Evolutionary conservation across 1,139 yeast genomes (phyloP).

Genomic region (Debaryomycetaceae sp.): DNA sequence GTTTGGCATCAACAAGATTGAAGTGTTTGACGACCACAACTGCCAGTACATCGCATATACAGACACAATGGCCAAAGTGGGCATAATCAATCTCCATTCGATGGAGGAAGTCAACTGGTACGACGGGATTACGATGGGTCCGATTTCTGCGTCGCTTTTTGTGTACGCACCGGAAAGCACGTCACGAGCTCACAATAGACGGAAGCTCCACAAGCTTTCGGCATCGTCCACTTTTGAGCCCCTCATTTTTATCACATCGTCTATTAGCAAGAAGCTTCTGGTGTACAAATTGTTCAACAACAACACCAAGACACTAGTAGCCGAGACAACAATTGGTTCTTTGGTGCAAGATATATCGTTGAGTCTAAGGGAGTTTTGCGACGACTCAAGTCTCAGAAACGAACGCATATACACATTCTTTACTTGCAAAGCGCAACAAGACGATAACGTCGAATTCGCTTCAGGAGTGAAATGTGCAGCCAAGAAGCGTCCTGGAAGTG

Average conservation of each 20-base stretch:
- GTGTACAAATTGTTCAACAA: constrained; percentile 24
- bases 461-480: no score
- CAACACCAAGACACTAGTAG: constrained; percentile 11
- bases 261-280: constrained; percentile 19
- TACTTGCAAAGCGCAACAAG: neutral
- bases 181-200: constrained; percentile 1
- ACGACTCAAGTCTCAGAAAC: no score
- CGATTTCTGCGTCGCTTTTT: constrained; percentile 17
- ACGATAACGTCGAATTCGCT: no score
- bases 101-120: constrained; percentile 17
- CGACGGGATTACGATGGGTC: constrained; percentile 26
- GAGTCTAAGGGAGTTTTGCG: no score
- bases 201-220: constrained; percentile 6
- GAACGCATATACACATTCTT: constrained; percentile 2
- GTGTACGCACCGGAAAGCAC: constrained; percentile 5
- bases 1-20: constrained; percentile 23
- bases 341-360: constrained; percentile 10
- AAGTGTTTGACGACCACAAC: constrained; percentile 13
- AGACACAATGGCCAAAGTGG: constrained; percentile 32
- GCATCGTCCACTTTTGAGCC: constrained; percentile 18
- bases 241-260: constrained; percentile 20
- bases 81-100: constrained; percentile 21
- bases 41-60: constrained; percentile 20
- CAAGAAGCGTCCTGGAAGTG: no score
- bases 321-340: constrained; percentile 12